Evolutionary conservation across 1,284 basidiomycete genomes (phyloP).

Genomic region (Pseudozyma pruni): DNA sequence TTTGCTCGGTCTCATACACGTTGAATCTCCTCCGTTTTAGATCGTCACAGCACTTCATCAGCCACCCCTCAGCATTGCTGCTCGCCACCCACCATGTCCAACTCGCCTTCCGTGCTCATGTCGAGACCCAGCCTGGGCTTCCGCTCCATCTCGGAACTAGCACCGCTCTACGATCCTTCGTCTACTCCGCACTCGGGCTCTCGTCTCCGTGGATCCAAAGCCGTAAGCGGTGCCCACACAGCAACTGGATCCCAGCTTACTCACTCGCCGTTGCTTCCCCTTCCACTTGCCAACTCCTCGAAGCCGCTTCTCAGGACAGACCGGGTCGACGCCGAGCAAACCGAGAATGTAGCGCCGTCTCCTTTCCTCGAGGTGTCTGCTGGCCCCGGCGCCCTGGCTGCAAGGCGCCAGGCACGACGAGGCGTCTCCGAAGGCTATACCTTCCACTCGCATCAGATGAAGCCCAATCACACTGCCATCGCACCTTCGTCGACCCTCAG

Average conservation of each 20-base stretch:
- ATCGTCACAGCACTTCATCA: no score
- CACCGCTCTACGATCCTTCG: conserved; percentile 33
- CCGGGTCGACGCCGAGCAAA: conserved; percentile 10
- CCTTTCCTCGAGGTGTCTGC: neutral
- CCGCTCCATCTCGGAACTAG: conserved; percentile 46
- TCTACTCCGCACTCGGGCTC: conserved; percentile 22
- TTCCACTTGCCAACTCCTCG: conserved; percentile 20
- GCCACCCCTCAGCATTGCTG: neutral
- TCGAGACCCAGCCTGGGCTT: conserved; percentile 29
- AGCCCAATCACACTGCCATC: conserved; percentile 8
- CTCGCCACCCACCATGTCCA: conserved; percentile 12
- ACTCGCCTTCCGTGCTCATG: conserved; percentile 10
- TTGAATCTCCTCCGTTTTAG: no score
- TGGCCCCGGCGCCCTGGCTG: conserved; percentile 22
- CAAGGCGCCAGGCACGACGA: conserved; percentile 27
- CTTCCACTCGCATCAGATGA: conserved; percentile 6
- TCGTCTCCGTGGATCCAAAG: conserved; percentile 28
- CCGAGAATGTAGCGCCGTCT: conserved; percentile 20
- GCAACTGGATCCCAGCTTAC: conserved; percentile 28
- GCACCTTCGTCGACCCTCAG: conserved; percentile 5
- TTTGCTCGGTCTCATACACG: neutral
- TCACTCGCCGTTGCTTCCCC: conserved; percentile 37
- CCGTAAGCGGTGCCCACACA: conserved; percentile 25
- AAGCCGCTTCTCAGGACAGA: neutral
- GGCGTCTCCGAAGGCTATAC: conserved; percentile 31